These are phyloP conservation scores for Linum trigynum DNA, from an alignment of 345 rosid genomes.

Conservation along the genomic window DNA sequence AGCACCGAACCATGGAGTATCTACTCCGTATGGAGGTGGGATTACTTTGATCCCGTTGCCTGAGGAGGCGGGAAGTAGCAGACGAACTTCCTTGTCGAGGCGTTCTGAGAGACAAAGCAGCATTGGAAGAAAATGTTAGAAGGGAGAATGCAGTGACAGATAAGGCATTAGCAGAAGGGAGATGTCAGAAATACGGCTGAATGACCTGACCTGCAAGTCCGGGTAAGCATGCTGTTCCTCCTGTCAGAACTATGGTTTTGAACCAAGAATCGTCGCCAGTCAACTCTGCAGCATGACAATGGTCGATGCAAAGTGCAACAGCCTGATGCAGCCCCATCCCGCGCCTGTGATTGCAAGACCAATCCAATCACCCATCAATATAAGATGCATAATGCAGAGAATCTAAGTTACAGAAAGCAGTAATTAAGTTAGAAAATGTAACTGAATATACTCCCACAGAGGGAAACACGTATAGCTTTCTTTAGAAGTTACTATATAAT, in stretches of 20 bases:
- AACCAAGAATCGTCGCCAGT: conserved; percentile 67
- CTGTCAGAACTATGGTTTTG: conserved; percentile 76
- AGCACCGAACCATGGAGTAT: conserved; percentile 86
- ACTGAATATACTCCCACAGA: too few relatives aligned
- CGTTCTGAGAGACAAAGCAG: conserved; percentile 41
- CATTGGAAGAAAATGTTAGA: background rate
- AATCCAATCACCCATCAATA: background rate
- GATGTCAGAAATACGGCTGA: background rate
- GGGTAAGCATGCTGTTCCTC: conserved; percentile 78
- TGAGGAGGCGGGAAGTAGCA: conserved; percentile 41
- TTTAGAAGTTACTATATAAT: too few relatives aligned
- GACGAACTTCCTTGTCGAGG: conserved; percentile 68
- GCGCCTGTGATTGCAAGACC: conserved; percentile 31
- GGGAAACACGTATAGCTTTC: too few relatives aligned
- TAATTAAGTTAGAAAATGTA: too few relatives aligned
- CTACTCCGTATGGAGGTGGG: conserved; percentile 62
- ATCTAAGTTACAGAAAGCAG: too few relatives aligned
- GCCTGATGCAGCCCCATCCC: conserved; percentile 89
- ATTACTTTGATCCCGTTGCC: conserved; percentile 55
- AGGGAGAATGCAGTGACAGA: conserved; percentile 2
- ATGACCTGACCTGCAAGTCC: conserved; percentile 57
- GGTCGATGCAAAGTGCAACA: conserved; percentile 87
- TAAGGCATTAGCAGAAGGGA: conserved; percentile 13
- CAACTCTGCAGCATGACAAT: conserved; percentile 65
- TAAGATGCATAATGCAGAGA: background rate